Percentiles rank a stretch among this genome's conserved stretches.
Conservation (phyloP, 78 protist genomes). For the Emiliania huxleyi region DNA sequence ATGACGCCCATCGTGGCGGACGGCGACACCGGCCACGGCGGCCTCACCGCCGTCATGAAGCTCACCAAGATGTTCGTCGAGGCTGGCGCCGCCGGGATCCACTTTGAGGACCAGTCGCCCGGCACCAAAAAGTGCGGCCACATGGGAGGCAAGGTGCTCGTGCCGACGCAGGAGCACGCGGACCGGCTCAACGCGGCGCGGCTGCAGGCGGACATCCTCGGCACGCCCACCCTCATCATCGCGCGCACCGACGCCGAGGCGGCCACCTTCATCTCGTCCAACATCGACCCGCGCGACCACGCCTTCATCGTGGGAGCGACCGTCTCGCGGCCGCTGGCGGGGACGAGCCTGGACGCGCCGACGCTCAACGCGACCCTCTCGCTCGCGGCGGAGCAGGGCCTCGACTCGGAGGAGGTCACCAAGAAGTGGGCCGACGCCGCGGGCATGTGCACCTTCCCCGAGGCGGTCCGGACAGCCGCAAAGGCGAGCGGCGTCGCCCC, state of each 20-base stretch:
- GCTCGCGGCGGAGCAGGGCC: not conserved
- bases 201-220: slow-evolving; percentile 81
- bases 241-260: slow-evolving; percentile 91
- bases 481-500: not conserved
- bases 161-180: not conserved
- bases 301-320: slow-evolving; percentile 77
- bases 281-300: slow-evolving; percentile 75
- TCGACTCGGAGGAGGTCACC: not conserved
- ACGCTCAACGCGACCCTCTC: slow-evolving; percentile 18
- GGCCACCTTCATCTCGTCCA: slow-evolving; percentile 76
- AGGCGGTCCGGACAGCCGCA: slow-evolving; percentile 18
- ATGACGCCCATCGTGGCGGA: slow-evolving; percentile 90
- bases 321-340: slow-evolving; percentile 18
- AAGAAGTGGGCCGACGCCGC: slow-evolving; percentile 25
- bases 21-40: slow-evolving; percentile 96
- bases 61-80: slow-evolving; percentile 84
- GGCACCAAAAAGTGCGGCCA: slow-evolving; percentile 88
- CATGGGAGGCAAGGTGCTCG: slow-evolving; percentile 41
- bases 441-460: slow-evolving; percentile 28
- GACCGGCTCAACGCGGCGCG: slow-evolving; percentile 74
- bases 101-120: slow-evolving; percentile 90
- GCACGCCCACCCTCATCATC: slow-evolving; percentile 74
- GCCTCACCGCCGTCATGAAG: slow-evolving; percentile 84
- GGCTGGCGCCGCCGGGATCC: slow-evolving; percentile 91
- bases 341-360: not conserved